A percentile compares a stretch with the other conserved stretches of the same genome.
Evolutionary conservation across 2,329 filamentous ascomycete genomes (phyloP).

Genomic region (Aureobasidium sp.): DNA sequence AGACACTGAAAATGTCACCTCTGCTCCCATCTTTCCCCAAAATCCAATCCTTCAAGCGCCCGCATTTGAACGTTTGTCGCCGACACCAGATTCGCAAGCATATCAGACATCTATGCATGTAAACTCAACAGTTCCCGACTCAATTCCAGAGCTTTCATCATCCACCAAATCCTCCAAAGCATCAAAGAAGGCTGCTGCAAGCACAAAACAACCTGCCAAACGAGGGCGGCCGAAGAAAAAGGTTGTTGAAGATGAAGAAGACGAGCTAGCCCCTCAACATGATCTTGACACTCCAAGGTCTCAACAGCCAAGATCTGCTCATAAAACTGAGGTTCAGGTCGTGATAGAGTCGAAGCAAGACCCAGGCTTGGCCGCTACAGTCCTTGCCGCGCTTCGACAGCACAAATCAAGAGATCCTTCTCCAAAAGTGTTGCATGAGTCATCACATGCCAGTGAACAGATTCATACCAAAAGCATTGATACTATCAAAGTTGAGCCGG

Average conservation of each 20-base stretch:
- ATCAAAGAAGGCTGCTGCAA: not conserved
- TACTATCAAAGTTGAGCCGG: not conserved
- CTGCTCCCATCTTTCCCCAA: not conserved
- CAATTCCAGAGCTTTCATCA: not conserved
- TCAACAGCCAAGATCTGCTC: not conserved
- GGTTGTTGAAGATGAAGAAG: constrained; percentile 1
- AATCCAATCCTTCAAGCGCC: constrained; percentile 10
- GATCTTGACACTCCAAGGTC: not conserved
- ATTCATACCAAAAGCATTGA: not conserved
- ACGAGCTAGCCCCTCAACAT: not conserved
- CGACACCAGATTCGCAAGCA: not conserved
- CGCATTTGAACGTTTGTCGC: not conserved
- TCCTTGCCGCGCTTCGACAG: not conserved
- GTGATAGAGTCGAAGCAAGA: not conserved
- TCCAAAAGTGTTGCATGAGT: not conserved
- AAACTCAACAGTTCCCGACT: not conserved
- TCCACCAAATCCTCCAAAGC: not conserved
- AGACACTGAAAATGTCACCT: not conserved
- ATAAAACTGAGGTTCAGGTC: constrained; percentile 7
- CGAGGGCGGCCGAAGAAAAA: constrained; percentile 4
- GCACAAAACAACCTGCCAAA: not conserved
- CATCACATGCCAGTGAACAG: not conserved
- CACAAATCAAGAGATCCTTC: not conserved
- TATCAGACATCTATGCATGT: not conserved
- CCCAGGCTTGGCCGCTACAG: not conserved